Evolutionary conservation across 108 stramenopile species (phyloP).

Genomic region (Aurantiochytrium sp.): DNA sequence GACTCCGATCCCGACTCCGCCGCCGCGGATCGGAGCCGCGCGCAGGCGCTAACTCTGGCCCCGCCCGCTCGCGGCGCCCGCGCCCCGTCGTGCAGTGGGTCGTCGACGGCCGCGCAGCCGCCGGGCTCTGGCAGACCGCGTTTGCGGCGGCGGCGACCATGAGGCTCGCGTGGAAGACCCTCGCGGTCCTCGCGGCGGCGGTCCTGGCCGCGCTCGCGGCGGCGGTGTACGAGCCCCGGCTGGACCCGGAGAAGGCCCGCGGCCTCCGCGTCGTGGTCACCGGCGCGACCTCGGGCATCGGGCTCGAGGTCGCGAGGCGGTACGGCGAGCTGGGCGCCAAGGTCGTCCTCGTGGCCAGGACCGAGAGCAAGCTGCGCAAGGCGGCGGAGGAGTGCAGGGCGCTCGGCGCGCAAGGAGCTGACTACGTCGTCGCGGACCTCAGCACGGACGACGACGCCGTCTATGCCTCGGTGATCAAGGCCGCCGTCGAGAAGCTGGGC

Average conservation of each 20-base stretch:
- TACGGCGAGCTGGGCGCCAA: not conserved
- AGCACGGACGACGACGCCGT: not conserved
- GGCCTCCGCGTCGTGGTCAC: not conserved
- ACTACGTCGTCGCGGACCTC: not conserved
- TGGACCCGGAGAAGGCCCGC: not conserved
- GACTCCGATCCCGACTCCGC: too few species aligned
- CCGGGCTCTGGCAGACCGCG: too few species aligned
- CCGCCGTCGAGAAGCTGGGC: not conserved
- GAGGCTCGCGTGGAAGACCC: too few species aligned
- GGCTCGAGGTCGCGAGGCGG: not conserved
- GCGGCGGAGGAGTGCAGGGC: not conserved
- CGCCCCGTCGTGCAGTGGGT: too few species aligned
- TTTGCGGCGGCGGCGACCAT: too few species aligned
- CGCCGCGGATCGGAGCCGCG: too few species aligned
- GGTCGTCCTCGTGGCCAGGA: not conserved
- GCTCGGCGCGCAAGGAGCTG: not conserved
- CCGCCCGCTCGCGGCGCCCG: too few species aligned
- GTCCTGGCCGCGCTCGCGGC: too few species aligned
- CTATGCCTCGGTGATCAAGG: not conserved
- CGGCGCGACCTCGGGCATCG: not conserved
- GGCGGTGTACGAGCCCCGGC: not conserved
- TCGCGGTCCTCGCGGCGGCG: too few species aligned
- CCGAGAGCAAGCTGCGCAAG: not conserved
- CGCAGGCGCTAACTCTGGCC: too few species aligned
- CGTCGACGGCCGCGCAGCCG: too few species aligned